Conservation (phyloP, 2,329 filamentous ascomycete genomes). For the Xylaria digitata region DNA sequence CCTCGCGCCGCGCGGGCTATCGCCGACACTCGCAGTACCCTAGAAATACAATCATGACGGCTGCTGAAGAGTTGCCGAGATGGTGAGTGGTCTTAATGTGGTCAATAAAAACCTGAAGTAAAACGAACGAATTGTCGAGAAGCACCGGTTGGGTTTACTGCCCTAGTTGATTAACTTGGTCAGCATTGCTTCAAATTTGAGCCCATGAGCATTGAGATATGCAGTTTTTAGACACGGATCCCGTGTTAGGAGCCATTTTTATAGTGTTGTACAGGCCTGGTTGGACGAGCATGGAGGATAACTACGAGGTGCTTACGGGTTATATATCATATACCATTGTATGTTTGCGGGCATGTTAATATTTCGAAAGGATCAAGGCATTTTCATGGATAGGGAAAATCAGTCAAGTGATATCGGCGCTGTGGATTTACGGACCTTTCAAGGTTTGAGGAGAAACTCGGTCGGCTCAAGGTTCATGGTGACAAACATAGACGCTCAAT, state of each 20-base stretch:
- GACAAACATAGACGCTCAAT: constrained; percentile 45
- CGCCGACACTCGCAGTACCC: background rate
- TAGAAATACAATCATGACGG: background rate
- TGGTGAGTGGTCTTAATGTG: background rate
- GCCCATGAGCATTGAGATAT: constrained; percentile 33
- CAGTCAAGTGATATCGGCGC: constrained; percentile 41
- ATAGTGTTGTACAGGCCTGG: constrained; percentile 42
- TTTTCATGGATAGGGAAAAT: constrained; percentile 44
- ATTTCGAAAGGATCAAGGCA: constrained; percentile 42
- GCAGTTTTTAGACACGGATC: constrained; percentile 33
- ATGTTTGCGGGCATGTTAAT: constrained; percentile 45
- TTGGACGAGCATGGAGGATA: constrained; percentile 34
- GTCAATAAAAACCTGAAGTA: background rate
- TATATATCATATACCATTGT: constrained; percentile 48
- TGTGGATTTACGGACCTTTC: constrained; percentile 34
- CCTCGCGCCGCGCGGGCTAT: background rate
- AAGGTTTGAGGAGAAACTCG: constrained; percentile 28
- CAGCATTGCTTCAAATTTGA: constrained; percentile 28
- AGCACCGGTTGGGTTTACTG: background rate
- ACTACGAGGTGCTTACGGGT: constrained; percentile 41
- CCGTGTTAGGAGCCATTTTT: constrained; percentile 37
- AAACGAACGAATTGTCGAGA: constrained; percentile 16
- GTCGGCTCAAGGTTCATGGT: constrained; percentile 35
- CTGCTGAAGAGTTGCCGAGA: background rate
- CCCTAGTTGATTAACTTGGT: constrained; percentile 28